Percentiles rank a stretch among this genome's conserved stretches.
These are phyloP conservation scores for Sporisorium graminicola DNA, from an alignment of 1,284 basidiomycete genomes.

Conservation along the genomic window DNA sequence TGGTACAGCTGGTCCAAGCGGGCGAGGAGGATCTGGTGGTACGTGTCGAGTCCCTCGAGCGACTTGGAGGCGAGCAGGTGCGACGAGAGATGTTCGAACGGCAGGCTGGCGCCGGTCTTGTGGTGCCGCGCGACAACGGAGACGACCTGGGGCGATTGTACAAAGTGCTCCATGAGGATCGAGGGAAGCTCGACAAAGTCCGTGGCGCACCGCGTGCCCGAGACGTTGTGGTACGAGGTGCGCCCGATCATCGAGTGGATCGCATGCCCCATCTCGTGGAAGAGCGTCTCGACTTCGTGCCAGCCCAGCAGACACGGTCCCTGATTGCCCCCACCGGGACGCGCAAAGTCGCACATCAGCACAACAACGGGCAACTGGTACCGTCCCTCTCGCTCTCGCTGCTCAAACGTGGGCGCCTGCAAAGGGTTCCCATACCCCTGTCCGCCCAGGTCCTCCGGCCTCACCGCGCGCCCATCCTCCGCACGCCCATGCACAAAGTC, in stretches of 20 bases:
- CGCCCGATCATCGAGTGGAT: conserved; percentile 99
- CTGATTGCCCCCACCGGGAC: conserved; percentile 76
- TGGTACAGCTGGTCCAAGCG: conserved; percentile 91
- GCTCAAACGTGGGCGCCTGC: conserved; percentile 68
- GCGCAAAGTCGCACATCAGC: conserved; percentile 87
- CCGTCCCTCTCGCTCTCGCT: conserved; percentile 70
- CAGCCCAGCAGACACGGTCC: conserved; percentile 85
- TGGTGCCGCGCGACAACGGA: conserved; percentile 79
- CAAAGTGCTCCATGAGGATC: conserved; percentile 97
- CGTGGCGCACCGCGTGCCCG: conserved; percentile 97
- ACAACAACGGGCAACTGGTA: conserved; percentile 94
- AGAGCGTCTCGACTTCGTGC: conserved; percentile 94
- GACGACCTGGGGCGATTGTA: conserved; percentile 85
- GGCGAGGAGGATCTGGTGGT: conserved; percentile 91
- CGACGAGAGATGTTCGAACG: conserved; percentile 74
- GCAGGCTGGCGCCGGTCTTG: conserved; percentile 78
- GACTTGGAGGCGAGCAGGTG: conserved; percentile 46
- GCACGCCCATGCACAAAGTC: conserved; percentile 75
- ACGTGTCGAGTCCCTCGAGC: conserved; percentile 78
- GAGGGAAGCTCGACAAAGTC: conserved; percentile 98
- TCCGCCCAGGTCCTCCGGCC: conserved; percentile 29
- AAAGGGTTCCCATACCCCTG: conserved; percentile 50
- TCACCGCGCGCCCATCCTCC: conserved; percentile 59
- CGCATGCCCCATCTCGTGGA: conserved; percentile 99
- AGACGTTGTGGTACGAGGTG: conserved; percentile 97